phyloP scores from a whole-genome alignment of 352 stramenopile species.

The Globisporangium nodosum region DNA sequence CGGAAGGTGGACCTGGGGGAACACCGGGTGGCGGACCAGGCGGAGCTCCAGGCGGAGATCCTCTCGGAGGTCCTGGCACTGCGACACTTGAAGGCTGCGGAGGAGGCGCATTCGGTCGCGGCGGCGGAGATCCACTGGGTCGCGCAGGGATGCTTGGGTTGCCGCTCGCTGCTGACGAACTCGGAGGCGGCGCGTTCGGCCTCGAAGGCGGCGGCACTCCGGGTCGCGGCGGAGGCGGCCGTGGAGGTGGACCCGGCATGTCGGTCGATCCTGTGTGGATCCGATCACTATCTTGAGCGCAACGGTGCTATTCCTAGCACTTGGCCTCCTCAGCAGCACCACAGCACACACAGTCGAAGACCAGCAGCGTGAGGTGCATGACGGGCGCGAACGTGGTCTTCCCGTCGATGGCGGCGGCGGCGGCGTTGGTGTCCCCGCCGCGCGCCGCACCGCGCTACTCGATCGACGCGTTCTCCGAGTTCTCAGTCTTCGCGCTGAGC shows the following conservation, averaged over 20 bases:
- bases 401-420: not conserved
- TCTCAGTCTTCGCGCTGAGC: constrained; percentile 30
- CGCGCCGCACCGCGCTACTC: constrained; percentile 23
- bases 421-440: not conserved
- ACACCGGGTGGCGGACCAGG: constrained; percentile 25
- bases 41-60: constrained; percentile 10
- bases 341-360: not conserved
- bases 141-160: not conserved
- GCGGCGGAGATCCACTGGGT: not conserved
- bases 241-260: constrained; percentile 7
- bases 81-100: constrained; percentile 3
- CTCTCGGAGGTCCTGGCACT: constrained; percentile 18
- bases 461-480: constrained; percentile 54
- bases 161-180: not conserved
- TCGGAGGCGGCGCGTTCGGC: constrained; percentile 1
- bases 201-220: constrained; percentile 16
- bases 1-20: constrained; percentile 1
- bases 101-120: not conserved
- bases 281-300: not conserved
- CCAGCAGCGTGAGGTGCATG: constrained; percentile 1
- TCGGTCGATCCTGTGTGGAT: not conserved
- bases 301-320: not conserved
- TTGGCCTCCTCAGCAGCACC: not conserved
- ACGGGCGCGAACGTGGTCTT: constrained; percentile 14
- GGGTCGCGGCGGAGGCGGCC: constrained; percentile 20